Base-by-base conservation (phyloP, 169 alveolate species). In the Eimeria praecox region DNA sequence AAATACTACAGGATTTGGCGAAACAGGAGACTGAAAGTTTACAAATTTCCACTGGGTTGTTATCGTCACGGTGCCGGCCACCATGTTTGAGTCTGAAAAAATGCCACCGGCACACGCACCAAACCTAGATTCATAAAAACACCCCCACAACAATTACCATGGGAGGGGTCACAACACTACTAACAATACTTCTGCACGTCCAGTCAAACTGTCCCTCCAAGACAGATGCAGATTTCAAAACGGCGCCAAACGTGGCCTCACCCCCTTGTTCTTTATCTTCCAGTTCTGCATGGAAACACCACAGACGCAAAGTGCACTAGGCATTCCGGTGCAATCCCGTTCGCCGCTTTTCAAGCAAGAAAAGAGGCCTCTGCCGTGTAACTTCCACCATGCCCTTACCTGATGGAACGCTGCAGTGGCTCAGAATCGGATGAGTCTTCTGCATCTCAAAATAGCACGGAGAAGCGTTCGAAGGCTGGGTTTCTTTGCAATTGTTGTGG, bases 1-100 rank as follows among this genome's bases (percentile, higher is more conserved):
- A 10, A 87, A 87, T 42, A 87, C 83, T 20, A 87, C 94, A 10
- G 94, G 94, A n/a, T 87, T 59, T 22, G 94, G 94, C 30, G 83
- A 87, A 24, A 87, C 94, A 20, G 42, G 22, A 40, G 94, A 64
- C 46, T 71, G 30, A 44, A 87, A 87, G 20, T 46, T 44, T 46
- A 87, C 94, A 22, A 10, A 9, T 27, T 42, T 59, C 94, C 94
- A 87, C 46, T 38, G 49, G 27, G 94, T 35, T 14, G 94, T 87
- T 62, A 64, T 10, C 49, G 24, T 27, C 24, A 40, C 94, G 14
- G 62, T 46, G 18, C 94, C 94, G 62, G 83, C 75, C 42, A 87
- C 59, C 94, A 87, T 87, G 35, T 87, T 87, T n/a, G 94, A 87
- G 49, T 87, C 94, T 87, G 94, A 82, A 49, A 40, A n/a, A 35